Evolutionary conservation across 1,139 yeast genomes (phyloP).

Genomic region (Taphrina populina): DNA sequence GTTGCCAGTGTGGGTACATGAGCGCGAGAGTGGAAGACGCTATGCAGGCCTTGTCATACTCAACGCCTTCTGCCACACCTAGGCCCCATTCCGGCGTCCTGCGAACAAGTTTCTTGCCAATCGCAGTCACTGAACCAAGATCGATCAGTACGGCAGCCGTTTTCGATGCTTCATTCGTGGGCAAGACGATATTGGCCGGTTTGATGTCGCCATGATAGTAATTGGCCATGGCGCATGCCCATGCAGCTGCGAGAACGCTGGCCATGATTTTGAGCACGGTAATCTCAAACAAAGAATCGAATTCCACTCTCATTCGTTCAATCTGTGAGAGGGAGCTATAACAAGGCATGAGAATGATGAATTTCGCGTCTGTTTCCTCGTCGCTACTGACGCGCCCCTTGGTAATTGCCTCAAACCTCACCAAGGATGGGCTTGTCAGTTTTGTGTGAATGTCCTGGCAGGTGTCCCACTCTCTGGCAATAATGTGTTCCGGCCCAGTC

Average conservation of each 20-base stretch:
- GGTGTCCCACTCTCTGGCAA: constrained; percentile 4
- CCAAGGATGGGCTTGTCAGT: constrained; percentile 1
- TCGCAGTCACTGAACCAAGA: constrained; percentile 1
- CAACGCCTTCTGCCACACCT: constrained; percentile 5
- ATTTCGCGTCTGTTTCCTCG: background rate
- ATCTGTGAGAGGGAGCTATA: constrained; percentile 1
- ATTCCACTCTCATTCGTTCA: constrained; percentile 7
- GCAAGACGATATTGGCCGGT: constrained; percentile 4
- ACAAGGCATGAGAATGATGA: constrained; percentile 12
- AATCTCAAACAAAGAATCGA: background rate
- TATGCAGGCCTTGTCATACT: constrained; percentile 8
- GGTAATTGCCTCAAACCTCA: background rate
- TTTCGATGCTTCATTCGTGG: background rate
- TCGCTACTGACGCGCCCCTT: constrained; percentile 5
- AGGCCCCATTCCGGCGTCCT: constrained; percentile 10
- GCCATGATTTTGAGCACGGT: constrained; percentile 10
- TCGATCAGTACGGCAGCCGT: constrained; percentile 3
- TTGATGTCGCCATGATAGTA: constrained; percentile 13
- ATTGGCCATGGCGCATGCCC: constrained; percentile 11
- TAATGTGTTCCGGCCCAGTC: constrained; percentile 16
- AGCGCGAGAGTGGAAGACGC: constrained; percentile 4
- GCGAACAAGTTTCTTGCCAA: background rate
- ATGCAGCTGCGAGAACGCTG: constrained; percentile 1
- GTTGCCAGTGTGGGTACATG: constrained; percentile 14
- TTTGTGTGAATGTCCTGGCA: constrained; percentile 10